Percentiles rank a stretch among this genome's conserved stretches.
phyloP scores from a whole-genome alignment of 371 early-diverging fungal genomes.

The Apophysomyces ossiformis region DNA sequence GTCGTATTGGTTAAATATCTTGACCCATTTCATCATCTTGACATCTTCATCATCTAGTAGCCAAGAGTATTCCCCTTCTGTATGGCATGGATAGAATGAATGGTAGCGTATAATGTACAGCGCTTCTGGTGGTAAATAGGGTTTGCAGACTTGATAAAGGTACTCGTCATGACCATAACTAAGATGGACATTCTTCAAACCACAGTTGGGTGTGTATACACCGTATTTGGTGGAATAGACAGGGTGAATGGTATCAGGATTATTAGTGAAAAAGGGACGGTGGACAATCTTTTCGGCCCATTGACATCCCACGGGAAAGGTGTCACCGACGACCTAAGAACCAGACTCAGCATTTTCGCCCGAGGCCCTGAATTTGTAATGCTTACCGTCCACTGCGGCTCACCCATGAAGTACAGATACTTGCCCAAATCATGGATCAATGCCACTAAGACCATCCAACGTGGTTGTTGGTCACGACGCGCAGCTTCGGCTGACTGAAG shows the following conservation, averaged over 20 bases:
- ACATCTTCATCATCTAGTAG: conserved; percentile 53
- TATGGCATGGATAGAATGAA: conserved; percentile 63
- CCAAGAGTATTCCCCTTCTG: conserved; percentile 49
- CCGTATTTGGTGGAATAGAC: conserved; percentile 49
- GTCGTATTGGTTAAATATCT: conserved; percentile 62
- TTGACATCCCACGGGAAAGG: conserved; percentile 28
- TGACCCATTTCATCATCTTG: conserved; percentile 56
- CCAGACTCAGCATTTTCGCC: not conserved
- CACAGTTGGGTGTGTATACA: conserved; percentile 59
- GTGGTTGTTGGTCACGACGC: conserved; percentile 51
- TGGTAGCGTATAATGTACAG: conserved; percentile 58
- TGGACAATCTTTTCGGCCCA: conserved; percentile 48
- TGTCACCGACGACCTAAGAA: conserved; percentile 22
- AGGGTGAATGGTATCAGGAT: conserved; percentile 48
- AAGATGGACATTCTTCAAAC: conserved; percentile 54
- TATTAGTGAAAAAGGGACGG: conserved; percentile 39
- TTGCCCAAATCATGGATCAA: conserved; percentile 68
- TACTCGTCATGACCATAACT: conserved; percentile 70
- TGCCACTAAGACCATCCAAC: conserved; percentile 57
- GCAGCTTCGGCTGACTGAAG: conserved; percentile 65
- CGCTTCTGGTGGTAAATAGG: conserved; percentile 56
- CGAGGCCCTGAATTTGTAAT: not conserved
- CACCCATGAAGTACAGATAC: conserved; percentile 51
- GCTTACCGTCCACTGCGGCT: conserved; percentile 61
- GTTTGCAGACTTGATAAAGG: conserved; percentile 55